Base-by-base conservation (phyloP, 2,329 filamentous ascomycete genomes). In the Hymenoscyphus linearis region DNA sequence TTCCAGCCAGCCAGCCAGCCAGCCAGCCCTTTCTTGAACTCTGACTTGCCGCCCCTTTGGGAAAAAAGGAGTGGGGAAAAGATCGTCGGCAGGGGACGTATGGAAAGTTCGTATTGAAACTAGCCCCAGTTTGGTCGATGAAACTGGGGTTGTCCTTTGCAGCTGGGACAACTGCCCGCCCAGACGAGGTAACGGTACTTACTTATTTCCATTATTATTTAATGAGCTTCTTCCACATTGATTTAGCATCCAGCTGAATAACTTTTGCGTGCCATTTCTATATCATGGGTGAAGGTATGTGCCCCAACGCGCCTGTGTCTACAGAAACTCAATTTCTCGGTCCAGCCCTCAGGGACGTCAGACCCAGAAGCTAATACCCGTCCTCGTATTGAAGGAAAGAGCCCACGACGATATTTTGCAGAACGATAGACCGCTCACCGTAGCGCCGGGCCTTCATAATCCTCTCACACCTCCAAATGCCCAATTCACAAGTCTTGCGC, bases 391-490 rank as follows among this genome's bases (percentile, higher is more conserved):
- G 36, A 54, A 57, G 56, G 58, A 59, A 62, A 47, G 57, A 60
- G 31, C 61, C 36, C 18, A 52, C 57, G 44, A 54, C 57, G 44
- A 54, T 34, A 55, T 50, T 26, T 55, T 44, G 22, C 22, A 47
- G 35, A 40, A 59, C 26, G 56, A 59, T 62, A 55, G 40, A 50
- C 40, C 44, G 44, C 3, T 13, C 44, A 13, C 44, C 44, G 44
- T 50, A 50, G 18, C 44, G 44, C 44, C 44, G 44, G 18, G 44
- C 44, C 18, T 50, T 22, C 18, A 22, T 50, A 36, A 35, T 37
- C 47, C 12, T 55, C 52, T 47, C 50, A 18, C 40, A n/a, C 54
- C 62, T 59, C 52, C 62, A 61, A 62, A 70, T 70, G 67, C 64
- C 53, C 64, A 40, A 44, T 61, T 53, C 57, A 64, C 56, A 59